These are phyloP conservation scores for Globisporangium polare DNA, from an alignment of 352 stramenopile species.

Conservation along the genomic window DNA sequence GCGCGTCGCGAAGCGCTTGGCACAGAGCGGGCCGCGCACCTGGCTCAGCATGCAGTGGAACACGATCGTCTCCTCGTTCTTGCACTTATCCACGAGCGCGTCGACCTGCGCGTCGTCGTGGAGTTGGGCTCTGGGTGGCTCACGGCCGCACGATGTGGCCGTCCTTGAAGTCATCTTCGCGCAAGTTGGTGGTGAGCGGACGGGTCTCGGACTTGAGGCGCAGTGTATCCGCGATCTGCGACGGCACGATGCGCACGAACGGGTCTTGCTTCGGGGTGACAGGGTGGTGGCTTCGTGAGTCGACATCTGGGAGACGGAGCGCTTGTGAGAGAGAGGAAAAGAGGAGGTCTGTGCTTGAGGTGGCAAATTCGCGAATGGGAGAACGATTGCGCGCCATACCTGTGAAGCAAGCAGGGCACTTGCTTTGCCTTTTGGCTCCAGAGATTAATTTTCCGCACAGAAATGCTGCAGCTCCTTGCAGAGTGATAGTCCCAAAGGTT, in stretches of 20 bases:
- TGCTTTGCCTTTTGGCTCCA: background rate
- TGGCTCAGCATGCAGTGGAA: conserved; percentile 89
- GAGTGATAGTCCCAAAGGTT: background rate
- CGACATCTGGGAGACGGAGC: conserved; percentile 3
- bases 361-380: conserved; percentile 2
- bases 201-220: conserved; percentile 23
- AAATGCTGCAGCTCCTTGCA: background rate
- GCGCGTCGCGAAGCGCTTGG: conserved; percentile 63
- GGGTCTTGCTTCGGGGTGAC: conserved; percentile 2
- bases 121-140: conserved; percentile 70
- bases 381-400: background rate
- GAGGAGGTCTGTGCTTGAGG: background rate
- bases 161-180: conserved; percentile 57
- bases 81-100: conserved; percentile 58
- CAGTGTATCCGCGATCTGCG: conserved; percentile 49
- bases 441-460: background rate
- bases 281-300: background rate
- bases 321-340: background rate
- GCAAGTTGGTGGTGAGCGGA: conserved; percentile 66
- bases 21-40: conserved; percentile 73
- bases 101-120: conserved; percentile 76
- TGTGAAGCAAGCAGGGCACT: too few species aligned
- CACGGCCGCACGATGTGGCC: conserved; percentile 67
- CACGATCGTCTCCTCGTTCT: conserved; percentile 55
- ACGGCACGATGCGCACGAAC: conserved; percentile 43